Conservation (phyloP, 1,284 basidiomycete genomes). For the Ustilago loliicola region DNA sequence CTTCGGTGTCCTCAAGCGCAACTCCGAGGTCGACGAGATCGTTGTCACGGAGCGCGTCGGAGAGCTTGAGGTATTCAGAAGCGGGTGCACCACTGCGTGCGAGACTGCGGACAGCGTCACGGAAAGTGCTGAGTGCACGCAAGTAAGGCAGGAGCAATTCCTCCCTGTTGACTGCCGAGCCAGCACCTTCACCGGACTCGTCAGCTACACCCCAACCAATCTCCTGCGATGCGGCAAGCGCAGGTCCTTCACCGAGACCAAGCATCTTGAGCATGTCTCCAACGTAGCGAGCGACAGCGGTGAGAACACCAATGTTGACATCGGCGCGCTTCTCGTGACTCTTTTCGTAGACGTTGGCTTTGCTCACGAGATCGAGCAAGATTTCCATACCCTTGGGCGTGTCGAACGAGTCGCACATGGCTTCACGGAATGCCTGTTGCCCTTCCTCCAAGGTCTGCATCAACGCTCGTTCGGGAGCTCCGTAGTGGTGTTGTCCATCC, state of each 20-base stretch:
- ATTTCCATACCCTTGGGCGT: constrained; percentile 85
- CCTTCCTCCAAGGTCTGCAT: constrained; percentile 78
- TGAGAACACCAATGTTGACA: constrained; percentile 80
- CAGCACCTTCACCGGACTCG: constrained; percentile 36
- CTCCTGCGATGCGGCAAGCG: constrained; percentile 41
- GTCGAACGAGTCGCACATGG: constrained; percentile 97
- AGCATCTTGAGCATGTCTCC: constrained; percentile 93
- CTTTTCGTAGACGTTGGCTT: constrained; percentile 87
- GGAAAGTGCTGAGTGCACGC: constrained; percentile 86
- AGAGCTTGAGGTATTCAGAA: constrained; percentile 64
- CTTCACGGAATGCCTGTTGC: constrained; percentile 85
- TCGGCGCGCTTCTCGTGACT: constrained; percentile 66
- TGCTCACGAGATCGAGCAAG: constrained; percentile 86
- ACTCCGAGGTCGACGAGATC: constrained; percentile 94
- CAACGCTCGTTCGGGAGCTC: constrained; percentile 56
- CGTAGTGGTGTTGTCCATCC: constrained; percentile 72
- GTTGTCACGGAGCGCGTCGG: constrained; percentile 87
- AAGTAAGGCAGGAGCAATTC: constrained; percentile 91
- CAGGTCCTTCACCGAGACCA: constrained; percentile 85
- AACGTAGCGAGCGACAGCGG: constrained; percentile 84
- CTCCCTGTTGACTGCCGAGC: constrained; percentile 76
- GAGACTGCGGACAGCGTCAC: constrained; percentile 86
- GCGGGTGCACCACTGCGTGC: constrained; percentile 75
- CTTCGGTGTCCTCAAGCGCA: constrained; percentile 90
- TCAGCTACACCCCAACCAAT: constrained; percentile 65